These are phyloP conservation scores for Tricholoma flavovirens DNA, from an alignment of 768 basidiomycete species.

Conservation along the genomic window DNA sequence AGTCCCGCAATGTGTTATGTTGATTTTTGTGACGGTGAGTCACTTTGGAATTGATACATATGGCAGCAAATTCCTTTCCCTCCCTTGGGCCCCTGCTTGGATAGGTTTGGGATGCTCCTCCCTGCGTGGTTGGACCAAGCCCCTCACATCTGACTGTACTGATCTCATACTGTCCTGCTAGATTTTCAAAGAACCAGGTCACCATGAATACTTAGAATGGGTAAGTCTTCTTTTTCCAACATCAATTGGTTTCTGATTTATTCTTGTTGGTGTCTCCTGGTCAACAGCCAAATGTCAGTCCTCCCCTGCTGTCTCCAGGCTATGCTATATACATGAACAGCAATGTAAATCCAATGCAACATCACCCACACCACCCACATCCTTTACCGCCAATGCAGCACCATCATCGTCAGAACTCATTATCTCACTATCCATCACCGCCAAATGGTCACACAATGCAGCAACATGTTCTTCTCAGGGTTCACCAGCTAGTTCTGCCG, in stretches of 20 bases:
- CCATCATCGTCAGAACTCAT: conserved; percentile 77
- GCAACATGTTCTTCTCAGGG: conserved; percentile 51
- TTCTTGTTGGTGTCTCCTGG: too few relatives aligned
- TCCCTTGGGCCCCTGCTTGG: neutral
- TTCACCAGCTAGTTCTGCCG: conserved; percentile 48
- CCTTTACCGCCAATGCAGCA: conserved; percentile 53
- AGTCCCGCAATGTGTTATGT: neutral
- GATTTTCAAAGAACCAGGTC: too few relatives aligned
- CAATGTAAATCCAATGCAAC: too few relatives aligned
- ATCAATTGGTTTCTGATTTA: too few relatives aligned
- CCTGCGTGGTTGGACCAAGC: neutral
- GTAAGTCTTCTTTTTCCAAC: too few relatives aligned
- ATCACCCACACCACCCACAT: too few relatives aligned
- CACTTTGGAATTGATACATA: neutral
- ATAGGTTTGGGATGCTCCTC: too few relatives aligned
- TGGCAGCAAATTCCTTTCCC: neutral
- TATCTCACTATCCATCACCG: conserved; percentile 76
- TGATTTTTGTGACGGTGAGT: neutral
- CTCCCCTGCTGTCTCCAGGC: too few relatives aligned
- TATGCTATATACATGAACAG: too few relatives aligned
- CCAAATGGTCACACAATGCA: too few relatives aligned
- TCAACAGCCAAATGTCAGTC: too few relatives aligned
- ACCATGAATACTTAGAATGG: too few relatives aligned
- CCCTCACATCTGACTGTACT: neutral
- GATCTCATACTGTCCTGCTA: neutral